Percentiles rank a stretch among this genome's conserved stretches.
These are phyloP conservation scores for Phytopythium delawarense DNA, from an alignment of 352 stramenopile genomes.

Conservation along the genomic window DNA sequence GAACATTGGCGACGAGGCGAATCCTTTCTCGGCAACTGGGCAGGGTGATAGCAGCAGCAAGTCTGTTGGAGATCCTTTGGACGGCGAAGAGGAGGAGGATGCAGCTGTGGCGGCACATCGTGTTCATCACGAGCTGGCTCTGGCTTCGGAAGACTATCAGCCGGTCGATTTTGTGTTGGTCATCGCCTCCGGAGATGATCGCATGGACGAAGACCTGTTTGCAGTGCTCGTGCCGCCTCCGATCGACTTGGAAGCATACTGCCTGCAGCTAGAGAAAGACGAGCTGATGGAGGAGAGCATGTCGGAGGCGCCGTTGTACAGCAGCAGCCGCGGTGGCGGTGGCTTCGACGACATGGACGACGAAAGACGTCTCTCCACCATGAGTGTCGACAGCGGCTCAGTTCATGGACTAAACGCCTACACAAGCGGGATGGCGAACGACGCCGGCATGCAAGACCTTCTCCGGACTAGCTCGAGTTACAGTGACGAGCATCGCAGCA, in stretches of 20 bases:
- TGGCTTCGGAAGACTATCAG: conserved; percentile 20
- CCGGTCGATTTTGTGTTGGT: conserved; percentile 79
- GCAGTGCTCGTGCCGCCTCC: conserved; percentile 67
- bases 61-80: conserved; percentile 10
- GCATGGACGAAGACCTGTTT: conserved; percentile 84
- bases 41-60: conserved; percentile 8
- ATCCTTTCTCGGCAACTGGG: background rate
- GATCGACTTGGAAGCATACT: conserved; percentile 82
- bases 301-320: conserved; percentile 2
- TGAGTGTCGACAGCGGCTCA: conserved; percentile 1
- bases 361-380: background rate
- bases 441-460: background rate
- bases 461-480: background rate
- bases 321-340: conserved; percentile 9
- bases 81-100: conserved; percentile 9
- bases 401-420: background rate
- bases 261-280: conserved; percentile 68
- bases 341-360: background rate
- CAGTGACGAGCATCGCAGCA: background rate
- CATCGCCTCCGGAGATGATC: conserved; percentile 79
- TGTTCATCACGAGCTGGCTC: conserved; percentile 15
- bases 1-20: conserved; percentile 6
- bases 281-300: conserved; percentile 23
- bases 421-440: background rate
- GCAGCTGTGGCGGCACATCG: background rate